A percentile compares a stretch with the other conserved stretches of the same genome.
Evolutionary conservation across 2,329 filamentous ascomycete species (phyloP).

Genomic region (Colletotrichum spinosum): DNA sequence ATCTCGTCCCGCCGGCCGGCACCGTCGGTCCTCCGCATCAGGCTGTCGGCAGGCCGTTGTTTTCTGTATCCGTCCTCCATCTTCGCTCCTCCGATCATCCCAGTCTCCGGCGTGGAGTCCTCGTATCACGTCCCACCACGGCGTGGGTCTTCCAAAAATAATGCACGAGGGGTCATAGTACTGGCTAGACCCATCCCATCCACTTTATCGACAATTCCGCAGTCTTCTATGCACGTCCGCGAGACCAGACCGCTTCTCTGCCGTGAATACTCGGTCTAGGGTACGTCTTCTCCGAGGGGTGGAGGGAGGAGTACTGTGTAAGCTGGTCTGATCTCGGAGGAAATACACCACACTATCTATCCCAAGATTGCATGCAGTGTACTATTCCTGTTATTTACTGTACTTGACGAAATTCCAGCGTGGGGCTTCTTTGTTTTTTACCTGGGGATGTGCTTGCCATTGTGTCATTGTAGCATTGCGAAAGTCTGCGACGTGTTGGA

Average conservation of each 20-base stretch:
- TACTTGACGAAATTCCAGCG: not conserved
- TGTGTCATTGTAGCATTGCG: no score
- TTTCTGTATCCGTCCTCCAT: no score
- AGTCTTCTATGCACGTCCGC: constrained; percentile 12
- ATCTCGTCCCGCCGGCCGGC: no score
- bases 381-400: not conserved
- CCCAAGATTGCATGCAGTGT: not conserved
- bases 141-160: constrained; percentile 12
- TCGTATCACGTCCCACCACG: not conserved
- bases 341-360: not conserved
- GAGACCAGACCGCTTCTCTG: constrained; percentile 9
- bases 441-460: no score
- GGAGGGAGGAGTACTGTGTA: no score
- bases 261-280: not conserved
- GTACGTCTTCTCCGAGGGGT: no score
- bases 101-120: not conserved
- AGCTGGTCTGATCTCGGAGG: not conserved
- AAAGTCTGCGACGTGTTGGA: no score
- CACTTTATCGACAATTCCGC: not conserved
- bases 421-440: not conserved
- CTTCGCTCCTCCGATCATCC: not conserved
- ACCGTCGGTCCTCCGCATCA: no score
- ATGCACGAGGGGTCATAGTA: no score
- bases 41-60: no score
- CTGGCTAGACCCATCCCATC: not conserved